phyloP scores from a whole-genome alignment of 176 grass and related monocot species.

The Carex littledalei region DNA sequence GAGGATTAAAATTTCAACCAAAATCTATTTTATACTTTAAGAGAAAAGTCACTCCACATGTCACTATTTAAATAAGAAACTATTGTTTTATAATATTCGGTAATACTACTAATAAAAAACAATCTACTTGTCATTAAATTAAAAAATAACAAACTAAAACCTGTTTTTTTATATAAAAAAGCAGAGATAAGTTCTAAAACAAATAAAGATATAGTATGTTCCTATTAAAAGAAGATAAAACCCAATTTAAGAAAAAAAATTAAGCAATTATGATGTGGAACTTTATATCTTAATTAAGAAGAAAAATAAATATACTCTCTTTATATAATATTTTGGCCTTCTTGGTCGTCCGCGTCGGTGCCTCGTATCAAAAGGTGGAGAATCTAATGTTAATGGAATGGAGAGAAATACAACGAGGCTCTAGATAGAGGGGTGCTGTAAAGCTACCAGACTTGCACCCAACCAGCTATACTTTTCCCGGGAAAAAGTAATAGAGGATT shows the following conservation, averaged over 20 bases:
- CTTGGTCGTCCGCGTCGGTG: background rate
- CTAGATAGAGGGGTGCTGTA: background rate
- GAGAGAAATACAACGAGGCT: background rate
- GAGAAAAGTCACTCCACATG: background rate
- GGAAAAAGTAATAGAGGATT: background rate
- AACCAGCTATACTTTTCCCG: slow-evolving; percentile 15
- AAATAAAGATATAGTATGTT: background rate
- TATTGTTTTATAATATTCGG: background rate
- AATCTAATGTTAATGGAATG: background rate
- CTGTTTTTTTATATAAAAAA: too few relatives aligned
- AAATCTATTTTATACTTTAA: background rate
- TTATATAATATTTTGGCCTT: background rate
- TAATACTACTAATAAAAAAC: background rate
- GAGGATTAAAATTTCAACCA: background rate
- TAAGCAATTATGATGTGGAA: background rate
- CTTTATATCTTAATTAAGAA: background rate
- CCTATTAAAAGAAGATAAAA: too few relatives aligned
- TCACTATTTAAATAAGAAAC: background rate
- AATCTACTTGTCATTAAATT: background rate
- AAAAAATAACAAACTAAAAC: background rate
- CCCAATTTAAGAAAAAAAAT: too few relatives aligned
- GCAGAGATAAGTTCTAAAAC: background rate
- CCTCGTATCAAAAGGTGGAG: background rate
- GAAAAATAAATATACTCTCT: background rate
- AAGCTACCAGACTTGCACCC: slow-evolving; percentile 11